Conservation (phyloP, 257 asterid genomes). For the Nicotiana tomentosiformis region DNA sequence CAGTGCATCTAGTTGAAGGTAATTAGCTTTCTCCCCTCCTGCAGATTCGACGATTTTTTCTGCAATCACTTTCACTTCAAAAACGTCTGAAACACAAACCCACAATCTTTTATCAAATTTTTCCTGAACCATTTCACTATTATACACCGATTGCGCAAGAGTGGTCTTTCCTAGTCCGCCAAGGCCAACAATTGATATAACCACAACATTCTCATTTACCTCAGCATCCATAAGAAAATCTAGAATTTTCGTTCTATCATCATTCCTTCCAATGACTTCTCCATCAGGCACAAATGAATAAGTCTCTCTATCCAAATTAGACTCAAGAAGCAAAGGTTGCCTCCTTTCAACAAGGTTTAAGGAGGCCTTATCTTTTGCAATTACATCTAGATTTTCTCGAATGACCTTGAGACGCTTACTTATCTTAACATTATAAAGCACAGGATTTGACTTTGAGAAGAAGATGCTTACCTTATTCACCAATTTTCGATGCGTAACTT, state of each 20-base stretch:
- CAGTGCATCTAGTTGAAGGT: neutral
- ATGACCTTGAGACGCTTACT: too few species aligned
- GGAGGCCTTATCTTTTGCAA: too few species aligned
- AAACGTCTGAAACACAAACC: neutral
- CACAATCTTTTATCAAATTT: neutral
- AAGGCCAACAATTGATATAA: slow-evolving; percentile 10
- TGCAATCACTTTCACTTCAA: neutral
- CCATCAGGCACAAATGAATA: too few species aligned
- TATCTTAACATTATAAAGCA: too few species aligned
- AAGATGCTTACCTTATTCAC: too few species aligned
- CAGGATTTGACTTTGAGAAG: too few species aligned
- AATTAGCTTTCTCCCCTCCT: neutral
- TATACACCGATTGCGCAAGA: neutral
- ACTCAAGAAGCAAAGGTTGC: too few species aligned
- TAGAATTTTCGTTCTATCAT: neutral
- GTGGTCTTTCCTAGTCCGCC: slow-evolving; percentile 17
- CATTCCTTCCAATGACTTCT: neutral
- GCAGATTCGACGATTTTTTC: neutral
- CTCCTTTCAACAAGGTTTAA: too few species aligned
- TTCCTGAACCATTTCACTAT: neutral
- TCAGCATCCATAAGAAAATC: neutral
- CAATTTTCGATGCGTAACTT: too few species aligned
- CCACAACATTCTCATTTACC: neutral
- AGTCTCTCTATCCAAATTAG: too few species aligned
- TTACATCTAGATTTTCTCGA: too few species aligned